Evolutionary conservation across 1,139 yeast genomes (phyloP), one percentile per base, ranked within the genome.

Genomic region (Pichia sp.): DNA sequence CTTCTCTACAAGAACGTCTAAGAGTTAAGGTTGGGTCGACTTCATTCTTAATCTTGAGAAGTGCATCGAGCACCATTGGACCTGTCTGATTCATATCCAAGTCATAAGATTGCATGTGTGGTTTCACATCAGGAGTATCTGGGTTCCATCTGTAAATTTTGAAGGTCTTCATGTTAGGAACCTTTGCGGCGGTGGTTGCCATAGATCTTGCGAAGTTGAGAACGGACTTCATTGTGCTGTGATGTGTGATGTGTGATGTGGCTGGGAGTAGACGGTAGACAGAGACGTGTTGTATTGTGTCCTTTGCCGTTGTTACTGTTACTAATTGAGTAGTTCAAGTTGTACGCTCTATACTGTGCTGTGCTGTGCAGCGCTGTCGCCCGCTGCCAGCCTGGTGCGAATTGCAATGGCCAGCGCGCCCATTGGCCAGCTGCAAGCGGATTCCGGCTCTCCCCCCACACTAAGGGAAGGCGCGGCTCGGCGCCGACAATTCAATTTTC

Each of bases 1-100:
- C 99, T 67, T 91, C 99, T 71, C 99, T 88, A 69, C 98, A 91
- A 35, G 97, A 87, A 66, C 98, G 81, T 71, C 99, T 81, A 66
- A 91, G 83, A 4, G 98, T 91, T 59, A 91, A 74, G 22, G 97
- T 84, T 28, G 97, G 66, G 62, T 91, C 99, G 62, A 86, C 94
- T 64, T 91, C 98, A 63, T 87, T 87, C 67, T 91, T 91, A 64
- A 91, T 87, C 65, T 88, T 91, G 53, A 91, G 64, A 47, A 91
- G 66, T 28, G 98, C 98, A 63, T 91, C 99, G 58, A 91, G 72
- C 38, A 93, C 85, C 98, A 91, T 91, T 44, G 98, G 98, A 45
- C 99, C 99, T 65, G 96, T 85, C 39, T 80, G 66, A 66, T 86
- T 81, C 61, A 93, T 73, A 61, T 91, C 95, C 39, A 91, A 72